phyloP scores from a whole-genome alignment of 805 yeast species.

The Spathaspora passalidarum region DNA sequence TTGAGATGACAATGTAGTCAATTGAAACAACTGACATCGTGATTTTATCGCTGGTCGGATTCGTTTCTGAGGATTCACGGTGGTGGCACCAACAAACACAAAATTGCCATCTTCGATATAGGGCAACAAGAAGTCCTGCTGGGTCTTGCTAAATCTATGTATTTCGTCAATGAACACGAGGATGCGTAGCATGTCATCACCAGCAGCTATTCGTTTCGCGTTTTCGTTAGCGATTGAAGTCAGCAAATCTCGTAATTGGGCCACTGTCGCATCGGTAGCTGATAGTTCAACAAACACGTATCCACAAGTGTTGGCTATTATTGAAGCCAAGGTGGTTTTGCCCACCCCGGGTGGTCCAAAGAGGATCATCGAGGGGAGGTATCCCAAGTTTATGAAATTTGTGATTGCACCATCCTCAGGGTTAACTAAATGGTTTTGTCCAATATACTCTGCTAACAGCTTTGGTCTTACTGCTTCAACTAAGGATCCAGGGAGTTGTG shows the following conservation, averaged over 20 bases:
- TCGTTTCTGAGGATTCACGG: constrained; percentile 85
- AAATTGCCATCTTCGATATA: constrained; percentile 82
- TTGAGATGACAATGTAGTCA: constrained; percentile 47
- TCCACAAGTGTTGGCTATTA: constrained; percentile 53
- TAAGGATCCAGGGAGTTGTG: constrained; percentile 40
- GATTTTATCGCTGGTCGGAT: constrained; percentile 80
- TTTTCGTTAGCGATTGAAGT: constrained; percentile 45
- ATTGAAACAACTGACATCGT: constrained; percentile 75
- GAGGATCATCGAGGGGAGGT: constrained; percentile 79
- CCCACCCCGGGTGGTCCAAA: constrained; percentile 98
- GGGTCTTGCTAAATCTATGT: constrained; percentile 80
- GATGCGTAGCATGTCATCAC: constrained; percentile 19
- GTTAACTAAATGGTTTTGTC: constrained; percentile 73
- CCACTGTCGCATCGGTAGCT: constrained; percentile 71
- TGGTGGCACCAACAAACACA: constrained; percentile 90
- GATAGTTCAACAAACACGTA: constrained; percentile 74
- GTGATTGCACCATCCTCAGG: constrained; percentile 62
- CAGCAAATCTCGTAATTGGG: constrained; percentile 63
- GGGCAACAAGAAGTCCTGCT: constrained; percentile 85
- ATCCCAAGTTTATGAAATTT: constrained; percentile 61
- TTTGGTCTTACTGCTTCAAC: constrained; percentile 85
- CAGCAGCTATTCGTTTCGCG: constrained; percentile 42
- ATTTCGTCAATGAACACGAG: constrained; percentile 89
- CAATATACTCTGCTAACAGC: constrained; percentile 66
- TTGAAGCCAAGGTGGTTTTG: constrained; percentile 80